phyloP scores from a whole-genome alignment of 306 rosid species.

The Cicer chorassanicum region DNA sequence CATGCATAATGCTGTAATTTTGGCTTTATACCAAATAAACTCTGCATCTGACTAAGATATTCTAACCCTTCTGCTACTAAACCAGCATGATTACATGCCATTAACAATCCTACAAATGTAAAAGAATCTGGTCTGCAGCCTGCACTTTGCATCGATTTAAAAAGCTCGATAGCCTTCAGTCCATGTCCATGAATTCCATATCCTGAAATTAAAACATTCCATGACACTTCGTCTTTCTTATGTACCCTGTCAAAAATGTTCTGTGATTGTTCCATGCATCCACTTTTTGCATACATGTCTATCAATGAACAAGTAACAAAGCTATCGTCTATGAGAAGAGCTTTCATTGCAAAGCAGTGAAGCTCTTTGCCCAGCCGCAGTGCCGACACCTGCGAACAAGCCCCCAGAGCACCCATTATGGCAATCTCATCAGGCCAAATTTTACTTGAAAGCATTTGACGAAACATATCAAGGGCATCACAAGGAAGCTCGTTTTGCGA shows the following conservation, averaged over 20 bases:
- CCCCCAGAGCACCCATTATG: constrained; percentile 59
- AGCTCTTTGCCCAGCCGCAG: constrained; percentile 74
- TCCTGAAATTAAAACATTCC: constrained; percentile 83
- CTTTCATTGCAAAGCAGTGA: constrained; percentile 69
- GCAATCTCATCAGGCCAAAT: constrained; percentile 56
- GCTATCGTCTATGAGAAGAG: constrained; percentile 51
- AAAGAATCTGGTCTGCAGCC: constrained; percentile 66
- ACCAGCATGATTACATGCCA: constrained; percentile 86
- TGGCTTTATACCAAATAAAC: constrained; percentile 58
- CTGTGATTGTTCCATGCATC: constrained; percentile 70
- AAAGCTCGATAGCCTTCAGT: constrained; percentile 65
- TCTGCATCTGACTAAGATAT: constrained; percentile 66
- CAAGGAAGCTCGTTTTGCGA: constrained; percentile 68
- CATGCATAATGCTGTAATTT: constrained; percentile 81
- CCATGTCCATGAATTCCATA: constrained; percentile 84
- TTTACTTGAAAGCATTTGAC: constrained; percentile 61
- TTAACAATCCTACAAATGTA: constrained; percentile 74
- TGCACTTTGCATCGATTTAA: constrained; percentile 62
- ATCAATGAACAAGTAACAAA: constrained; percentile 75
- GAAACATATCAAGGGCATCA: constrained; percentile 65
- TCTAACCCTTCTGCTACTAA: constrained; percentile 66
- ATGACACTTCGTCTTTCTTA: constrained; percentile 62
- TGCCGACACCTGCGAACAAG: constrained; percentile 72
- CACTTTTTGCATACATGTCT: constrained; percentile 89
- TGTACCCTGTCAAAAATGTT: constrained; percentile 55